Evolutionary conservation across 345 rosid species (phyloP).

Genomic region (Litchi chinensis): DNA sequence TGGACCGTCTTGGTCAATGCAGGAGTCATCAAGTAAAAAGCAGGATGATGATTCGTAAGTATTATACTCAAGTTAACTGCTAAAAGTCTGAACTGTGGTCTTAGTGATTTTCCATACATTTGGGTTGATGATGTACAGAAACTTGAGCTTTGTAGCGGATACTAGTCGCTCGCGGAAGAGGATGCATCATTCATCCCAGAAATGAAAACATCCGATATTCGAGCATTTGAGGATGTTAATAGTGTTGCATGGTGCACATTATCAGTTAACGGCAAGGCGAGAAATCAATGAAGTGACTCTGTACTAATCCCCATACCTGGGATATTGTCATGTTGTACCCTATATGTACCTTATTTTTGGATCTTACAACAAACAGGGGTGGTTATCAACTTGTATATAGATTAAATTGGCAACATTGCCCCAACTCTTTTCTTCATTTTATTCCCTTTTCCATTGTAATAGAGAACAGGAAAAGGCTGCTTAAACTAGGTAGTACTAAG

Average conservation of each 20-base stretch:
- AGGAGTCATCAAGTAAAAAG: constrained; percentile 56
- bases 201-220: constrained; percentile 8
- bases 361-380: constrained; percentile 24
- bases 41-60: constrained; percentile 60
- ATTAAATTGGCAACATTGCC: constrained; percentile 26
- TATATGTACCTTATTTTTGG: constrained; percentile 22
- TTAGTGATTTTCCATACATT: neutral
- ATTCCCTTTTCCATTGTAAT: neutral
- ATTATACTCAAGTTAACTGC: neutral
- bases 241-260: neutral
- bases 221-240: neutral
- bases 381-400: constrained; percentile 40
- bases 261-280: constrained; percentile 12
- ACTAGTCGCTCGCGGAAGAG: constrained; percentile 42
- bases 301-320: constrained; percentile 16
- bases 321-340: constrained; percentile 38
- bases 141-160: constrained; percentile 30
- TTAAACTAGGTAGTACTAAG: neutral
- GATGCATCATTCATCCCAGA: constrained; percentile 31
- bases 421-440: neutral
- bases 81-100: neutral
- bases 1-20: constrained; percentile 41
- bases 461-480: constrained; percentile 19
- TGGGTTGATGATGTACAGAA: constrained; percentile 38
- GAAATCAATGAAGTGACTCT: constrained; percentile 11